Conservation (phyloP, 441 rosid species). For the Raphanus hybrid region DNA sequence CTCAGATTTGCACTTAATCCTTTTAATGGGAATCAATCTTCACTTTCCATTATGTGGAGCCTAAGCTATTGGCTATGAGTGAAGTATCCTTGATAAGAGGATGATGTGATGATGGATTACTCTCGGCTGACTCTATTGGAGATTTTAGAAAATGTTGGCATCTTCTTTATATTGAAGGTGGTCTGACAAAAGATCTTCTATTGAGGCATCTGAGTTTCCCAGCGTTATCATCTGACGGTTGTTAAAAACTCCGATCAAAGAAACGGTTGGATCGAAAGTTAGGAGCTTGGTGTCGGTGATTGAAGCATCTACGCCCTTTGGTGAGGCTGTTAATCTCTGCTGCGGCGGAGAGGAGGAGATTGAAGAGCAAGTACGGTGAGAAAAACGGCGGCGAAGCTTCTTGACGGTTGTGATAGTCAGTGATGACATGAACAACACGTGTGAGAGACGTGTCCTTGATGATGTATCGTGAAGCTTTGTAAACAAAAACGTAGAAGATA, state of each 20-base stretch:
- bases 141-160: neutral
- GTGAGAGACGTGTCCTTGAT: too few relatives aligned
- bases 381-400: too few relatives aligned
- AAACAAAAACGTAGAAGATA: too few relatives aligned
- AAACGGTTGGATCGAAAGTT: neutral
- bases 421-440: too few relatives aligned
- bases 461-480: too few relatives aligned
- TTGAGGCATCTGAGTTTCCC: neutral
- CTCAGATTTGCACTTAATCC: neutral
- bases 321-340: too few relatives aligned
- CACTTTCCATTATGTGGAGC: neutral
- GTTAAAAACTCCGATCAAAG: neutral
- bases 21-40: neutral
- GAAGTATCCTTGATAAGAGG: neutral
- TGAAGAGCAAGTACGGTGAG: too few relatives aligned
- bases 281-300: neutral
- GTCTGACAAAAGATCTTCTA: neutral
- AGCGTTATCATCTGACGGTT: neutral
- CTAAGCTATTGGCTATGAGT: neutral
- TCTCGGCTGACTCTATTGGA: neutral
- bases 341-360: too few relatives aligned
- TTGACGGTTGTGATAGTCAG: too few relatives aligned
- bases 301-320: too few relatives aligned
- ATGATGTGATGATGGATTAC: neutral
- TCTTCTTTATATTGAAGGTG: neutral